Base-by-base conservation (phyloP, 2,329 filamentous ascomycete species). In the Aspergillus sp. region DNA sequence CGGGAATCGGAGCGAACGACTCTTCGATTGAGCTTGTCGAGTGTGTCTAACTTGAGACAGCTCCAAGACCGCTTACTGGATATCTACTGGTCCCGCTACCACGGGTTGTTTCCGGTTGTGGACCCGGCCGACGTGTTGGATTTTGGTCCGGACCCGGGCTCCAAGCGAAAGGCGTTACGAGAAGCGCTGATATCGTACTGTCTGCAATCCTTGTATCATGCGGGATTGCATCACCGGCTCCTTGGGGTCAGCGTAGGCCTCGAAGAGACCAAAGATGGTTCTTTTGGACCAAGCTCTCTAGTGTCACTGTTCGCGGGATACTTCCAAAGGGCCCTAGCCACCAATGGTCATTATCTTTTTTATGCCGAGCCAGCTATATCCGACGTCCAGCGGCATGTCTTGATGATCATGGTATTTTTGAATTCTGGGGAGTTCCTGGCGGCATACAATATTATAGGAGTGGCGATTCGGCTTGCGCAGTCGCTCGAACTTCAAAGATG, bases 361-460 rank as follows among this genome's bases (percentile, higher is more conserved):
- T 63, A 57, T 20, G 51, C 57, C 14, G 25, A 52, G 10, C 57
- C 59, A 7, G 54, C 58, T 4, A 3, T 63, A 17, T 36, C 44
- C 3, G 50, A 36, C 14, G 38, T 63, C 32, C 58, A 61, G 53
- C 58, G 59, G 44, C 58, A 59, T 34, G 57, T 56, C 45, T 53
- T 61, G 23, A 54, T 64, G 52, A 47, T 54, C 1, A 32, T 59
- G 11, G 63, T 58, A 38, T 52, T 64, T 7, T 52, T 64, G 4
- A 55, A 62, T 43, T 43, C 51, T 1, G 55, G 55, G 1, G 52
- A 62, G 25, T 52, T 58, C 14, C 53, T 55, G 31, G 56, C 61
- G 3, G 60, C 60, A 10, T 63, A 64, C 45, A 63, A 62, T 41
- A 54, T 64, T 34, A 56, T 61, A 2, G 60, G 62, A 1, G 41